These are phyloP conservation scores for Talaromyces marneffei DNA, from an alignment of 2,329 filamentous ascomycete species.

Conservation along the genomic window DNA sequence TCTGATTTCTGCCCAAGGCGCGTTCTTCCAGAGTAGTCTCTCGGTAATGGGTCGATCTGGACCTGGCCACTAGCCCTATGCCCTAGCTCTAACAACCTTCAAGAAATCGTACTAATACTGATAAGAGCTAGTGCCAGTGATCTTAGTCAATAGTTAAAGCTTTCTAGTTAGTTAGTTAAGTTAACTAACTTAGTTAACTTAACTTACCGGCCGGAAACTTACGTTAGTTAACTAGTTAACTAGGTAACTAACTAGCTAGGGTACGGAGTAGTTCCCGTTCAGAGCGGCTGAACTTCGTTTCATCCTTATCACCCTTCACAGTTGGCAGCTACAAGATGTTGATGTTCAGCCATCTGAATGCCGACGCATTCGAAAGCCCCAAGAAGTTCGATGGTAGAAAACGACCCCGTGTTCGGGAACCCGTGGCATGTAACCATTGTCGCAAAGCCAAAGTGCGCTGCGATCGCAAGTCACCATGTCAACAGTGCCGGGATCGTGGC, in stretches of 20 bases:
- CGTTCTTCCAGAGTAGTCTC: too few relatives aligned
- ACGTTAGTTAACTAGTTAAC: too few relatives aligned
- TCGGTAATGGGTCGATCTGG: too few relatives aligned
- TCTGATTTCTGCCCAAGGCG: too few relatives aligned
- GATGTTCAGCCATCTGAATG: background rate
- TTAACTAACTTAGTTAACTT: too few relatives aligned
- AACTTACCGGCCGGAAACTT: too few relatives aligned
- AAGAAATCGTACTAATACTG: too few relatives aligned
- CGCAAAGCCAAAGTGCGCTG: background rate
- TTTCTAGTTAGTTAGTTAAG: too few relatives aligned
- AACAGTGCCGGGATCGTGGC: background rate
- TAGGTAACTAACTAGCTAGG: too few relatives aligned
- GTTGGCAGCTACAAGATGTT: background rate
- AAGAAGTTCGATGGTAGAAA: background rate
- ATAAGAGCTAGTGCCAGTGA: too few relatives aligned
- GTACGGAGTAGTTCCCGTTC: background rate
- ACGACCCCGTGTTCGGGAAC: background rate
- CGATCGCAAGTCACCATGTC: background rate
- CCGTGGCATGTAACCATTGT: background rate
- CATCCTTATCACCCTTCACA: background rate
- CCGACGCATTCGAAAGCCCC: background rate
- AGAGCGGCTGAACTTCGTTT: background rate
- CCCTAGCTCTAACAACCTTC: background rate
- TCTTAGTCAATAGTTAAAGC: too few relatives aligned
- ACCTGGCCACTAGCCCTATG: background rate